Base-by-base conservation (phyloP, 495 filamentous ascomycete species). In the Aspergillus incahuasiensis region DNA sequence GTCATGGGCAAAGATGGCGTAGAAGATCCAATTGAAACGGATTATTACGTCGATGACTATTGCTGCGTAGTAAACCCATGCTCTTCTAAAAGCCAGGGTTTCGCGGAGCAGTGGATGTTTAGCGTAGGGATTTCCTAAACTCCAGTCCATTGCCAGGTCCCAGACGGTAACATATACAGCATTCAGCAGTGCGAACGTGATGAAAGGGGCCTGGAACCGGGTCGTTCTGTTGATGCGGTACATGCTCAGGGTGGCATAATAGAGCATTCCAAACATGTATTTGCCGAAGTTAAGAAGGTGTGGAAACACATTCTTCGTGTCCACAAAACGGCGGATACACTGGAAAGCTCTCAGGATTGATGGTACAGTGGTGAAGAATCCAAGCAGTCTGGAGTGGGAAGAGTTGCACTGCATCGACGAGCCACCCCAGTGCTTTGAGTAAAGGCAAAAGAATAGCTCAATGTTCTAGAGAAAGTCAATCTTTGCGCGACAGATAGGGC, bases 71-170 rank as follows among this genome's bases (percentile, higher is more conserved):
- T 98, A 98, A 6, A 85, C 71, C 85, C 86, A 92, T 3, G 79
- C 74, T 6, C 73, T 75, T 58, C 91, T 91, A 67, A 89, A 88
- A 0, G 85, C 90, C 0, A 91, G 79, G n/a, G 84, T 82, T 39
- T 89, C 79, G n/a, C 94, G 84, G 16, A 98, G 80, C 48, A 91
- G 83, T 0, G 76, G 79, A 51, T 87, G 77, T 35, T 78, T 74
- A 3, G 89, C 80, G 47, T 88, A 83, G 0, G 87, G 81, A 59
- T 96, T 90, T 8, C 89, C 79, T 15, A 97, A 75, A 75, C 80
- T 91, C 85, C 92, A 97, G 70, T 98, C 94, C 88, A 97, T 96
- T 54, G 86, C 82, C n/a, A 98, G 63, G 62, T 98, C 94, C 94
- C 94, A 98, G n/a, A 96, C 78, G 1, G 85, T 88, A 66, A 79